Evolutionary conservation across 2,329 filamentous ascomycete species (phyloP).

Genomic region (Periconia sp.): DNA sequence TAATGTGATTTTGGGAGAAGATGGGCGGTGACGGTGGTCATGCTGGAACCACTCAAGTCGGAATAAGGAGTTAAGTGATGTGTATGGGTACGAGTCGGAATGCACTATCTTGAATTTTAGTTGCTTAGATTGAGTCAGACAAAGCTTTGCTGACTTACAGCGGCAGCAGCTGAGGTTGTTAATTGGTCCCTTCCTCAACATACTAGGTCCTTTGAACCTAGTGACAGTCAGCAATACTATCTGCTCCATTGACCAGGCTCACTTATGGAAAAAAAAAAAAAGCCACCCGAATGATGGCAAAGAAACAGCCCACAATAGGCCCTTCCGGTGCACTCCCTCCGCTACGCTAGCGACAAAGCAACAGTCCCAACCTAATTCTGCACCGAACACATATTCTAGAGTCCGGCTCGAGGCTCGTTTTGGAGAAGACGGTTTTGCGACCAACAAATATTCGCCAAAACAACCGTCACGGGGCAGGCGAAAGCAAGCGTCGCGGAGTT

Average conservation of each 20-base stretch:
- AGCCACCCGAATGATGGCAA: slow-evolving; percentile 34
- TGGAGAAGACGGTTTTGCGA: slow-evolving; percentile 14
- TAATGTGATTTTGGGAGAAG: slow-evolving; percentile 1
- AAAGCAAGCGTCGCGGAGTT: slow-evolving; percentile 9
- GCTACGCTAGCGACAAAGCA: slow-evolving; percentile 15
- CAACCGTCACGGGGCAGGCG: slow-evolving; percentile 4
- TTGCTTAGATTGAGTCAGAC: too few species aligned
- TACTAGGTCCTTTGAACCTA: background rate
- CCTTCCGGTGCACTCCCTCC: slow-evolving; percentile 25
- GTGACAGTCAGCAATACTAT: slow-evolving; percentile 31
- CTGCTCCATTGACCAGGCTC: slow-evolving; percentile 12
- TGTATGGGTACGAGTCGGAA: background rate
- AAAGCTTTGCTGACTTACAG: background rate
- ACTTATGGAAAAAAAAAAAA: slow-evolving; percentile 51
- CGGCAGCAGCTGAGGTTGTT: background rate
- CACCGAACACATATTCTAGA: slow-evolving; percentile 16
- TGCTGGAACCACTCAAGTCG: too few species aligned
- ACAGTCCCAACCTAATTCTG: slow-evolving; percentile 7
- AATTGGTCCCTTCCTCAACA: background rate
- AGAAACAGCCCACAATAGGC: slow-evolving; percentile 18
- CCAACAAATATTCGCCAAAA: too few species aligned
- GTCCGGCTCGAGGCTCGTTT: slow-evolving; percentile 25
- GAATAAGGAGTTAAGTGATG: background rate
- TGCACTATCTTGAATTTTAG: too few species aligned
- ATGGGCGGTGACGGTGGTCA: too few species aligned